Conservation (phyloP, 805 yeast species). For the Lipomyces japonicus region DNA sequence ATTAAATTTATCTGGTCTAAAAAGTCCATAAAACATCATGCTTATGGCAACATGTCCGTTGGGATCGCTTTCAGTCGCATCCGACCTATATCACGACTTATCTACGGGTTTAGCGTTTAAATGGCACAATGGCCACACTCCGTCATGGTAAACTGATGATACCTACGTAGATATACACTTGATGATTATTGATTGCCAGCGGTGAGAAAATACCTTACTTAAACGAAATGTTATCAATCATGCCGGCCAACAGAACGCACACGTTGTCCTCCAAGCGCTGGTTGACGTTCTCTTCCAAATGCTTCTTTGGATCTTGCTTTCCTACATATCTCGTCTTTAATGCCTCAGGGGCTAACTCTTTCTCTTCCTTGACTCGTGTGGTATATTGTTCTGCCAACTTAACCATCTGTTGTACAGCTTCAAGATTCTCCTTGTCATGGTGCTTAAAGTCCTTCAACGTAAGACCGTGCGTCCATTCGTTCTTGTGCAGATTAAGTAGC, state of each 20-base stretch:
- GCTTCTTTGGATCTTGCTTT: slow-evolving; percentile 98
- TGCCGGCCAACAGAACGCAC: slow-evolving; percentile 79
- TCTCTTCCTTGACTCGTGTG: slow-evolving; percentile 87
- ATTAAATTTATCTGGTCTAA: too few species aligned
- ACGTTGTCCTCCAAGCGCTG: slow-evolving; percentile 83
- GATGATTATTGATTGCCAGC: background rate
- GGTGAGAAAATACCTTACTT: slow-evolving; percentile 41
- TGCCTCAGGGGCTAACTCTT: slow-evolving; percentile 80
- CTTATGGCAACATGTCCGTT: too few species aligned
- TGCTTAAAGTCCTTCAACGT: slow-evolving; percentile 70
- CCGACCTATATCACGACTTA: too few species aligned
- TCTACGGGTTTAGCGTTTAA: background rate
- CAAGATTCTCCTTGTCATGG: slow-evolving; percentile 71
- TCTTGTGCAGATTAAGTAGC: slow-evolving; percentile 90
- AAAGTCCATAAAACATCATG: too few species aligned
- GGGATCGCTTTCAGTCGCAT: too few species aligned
- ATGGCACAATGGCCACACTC: too few species aligned
- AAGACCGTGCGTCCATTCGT: slow-evolving; percentile 92
- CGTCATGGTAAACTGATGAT: too few species aligned
- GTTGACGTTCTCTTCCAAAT: slow-evolving; percentile 84
- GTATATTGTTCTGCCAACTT: slow-evolving; percentile 87
- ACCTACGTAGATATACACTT: too few species aligned
- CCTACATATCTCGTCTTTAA: slow-evolving; percentile 95
- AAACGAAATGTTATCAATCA: slow-evolving; percentile 85
- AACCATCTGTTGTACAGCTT: slow-evolving; percentile 72